These are phyloP conservation scores for Peribolospora baueri DNA, from an alignment of 768 basidiomycete species.

Conservation along the genomic window DNA sequence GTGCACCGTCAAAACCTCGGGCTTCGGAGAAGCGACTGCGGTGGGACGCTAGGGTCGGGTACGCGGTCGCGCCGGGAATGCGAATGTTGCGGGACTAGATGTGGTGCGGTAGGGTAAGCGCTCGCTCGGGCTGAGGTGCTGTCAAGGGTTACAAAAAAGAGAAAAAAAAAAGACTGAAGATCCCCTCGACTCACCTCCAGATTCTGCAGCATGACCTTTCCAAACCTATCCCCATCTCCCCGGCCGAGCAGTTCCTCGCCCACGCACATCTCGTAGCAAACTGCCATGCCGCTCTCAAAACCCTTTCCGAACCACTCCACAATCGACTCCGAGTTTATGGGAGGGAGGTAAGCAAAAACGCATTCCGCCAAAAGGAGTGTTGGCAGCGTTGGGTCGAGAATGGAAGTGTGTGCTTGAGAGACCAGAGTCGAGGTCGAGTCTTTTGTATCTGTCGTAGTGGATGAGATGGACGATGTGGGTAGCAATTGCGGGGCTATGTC, in stretches of 20 bases:
- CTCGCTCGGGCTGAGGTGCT: not conserved
- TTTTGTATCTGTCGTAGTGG: not conserved
- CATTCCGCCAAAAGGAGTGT: conserved; percentile 82
- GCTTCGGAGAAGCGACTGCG: conserved; percentile 33
- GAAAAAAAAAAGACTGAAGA: not conserved
- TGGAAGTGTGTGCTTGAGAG: not conserved
- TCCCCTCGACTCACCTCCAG: conserved; percentile 34
- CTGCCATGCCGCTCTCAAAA: conserved; percentile 27
- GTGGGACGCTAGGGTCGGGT: conserved; percentile 33
- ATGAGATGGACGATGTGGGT: conserved; percentile 12
- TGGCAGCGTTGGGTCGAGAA: conserved; percentile 38
- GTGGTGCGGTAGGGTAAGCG: not conserved
- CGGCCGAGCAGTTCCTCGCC: conserved; percentile 89
- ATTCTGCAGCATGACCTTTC: conserved; percentile 76
- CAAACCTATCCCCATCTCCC: conserved; percentile 47
- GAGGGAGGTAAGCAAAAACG: conserved; percentile 65
- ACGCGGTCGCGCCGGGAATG: conserved; percentile 47
- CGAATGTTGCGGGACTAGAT: conserved; percentile 41
- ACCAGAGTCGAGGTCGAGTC: not conserved
- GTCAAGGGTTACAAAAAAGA: not conserved
- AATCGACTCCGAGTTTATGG: conserved; percentile 32
- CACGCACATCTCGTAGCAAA: conserved; percentile 18
- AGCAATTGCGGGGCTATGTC: conserved; percentile 17
- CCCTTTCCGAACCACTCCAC: conserved; percentile 48
- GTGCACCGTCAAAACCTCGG: conserved; percentile 30